Base-by-base conservation (phyloP, 495 filamentous ascomycete species). In the Neurospora sublineolata region DNA sequence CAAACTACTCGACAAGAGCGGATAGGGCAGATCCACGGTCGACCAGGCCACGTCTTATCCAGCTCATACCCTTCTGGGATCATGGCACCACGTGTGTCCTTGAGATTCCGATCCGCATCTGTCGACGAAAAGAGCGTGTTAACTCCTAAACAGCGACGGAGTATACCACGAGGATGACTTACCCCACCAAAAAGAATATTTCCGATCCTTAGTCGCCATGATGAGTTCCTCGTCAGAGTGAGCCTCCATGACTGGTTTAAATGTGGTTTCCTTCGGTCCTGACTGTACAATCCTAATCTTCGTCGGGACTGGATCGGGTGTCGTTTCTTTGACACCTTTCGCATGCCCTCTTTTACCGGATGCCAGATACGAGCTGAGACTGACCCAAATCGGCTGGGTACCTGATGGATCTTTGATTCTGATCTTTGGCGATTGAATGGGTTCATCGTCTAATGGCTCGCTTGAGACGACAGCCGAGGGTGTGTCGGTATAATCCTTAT, bases 51-150 rank as follows among this genome's bases (percentile, higher is more conserved):
- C 4, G 69, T 75, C 6, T 20, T 37, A 38, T 75, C 71, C 37
- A 76, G 27, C 23, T 67, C 36, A 68, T 79, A 79, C 6, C 79
- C 79, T 37, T 72, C 68, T 16, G 79, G 77, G 10, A 80, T 69
- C 16, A 80, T n/a, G 0, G 73, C 73, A 14, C 78, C 78, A 4
- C 2, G 23, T 6, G 67, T 58, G 4, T 67, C 18, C 2, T 9
- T 14, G 10, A 75, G 72, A 6, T 60, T 18, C 4, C 72, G 76
- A 4, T 70, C 70, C 2, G 64, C 52, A 52, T 72, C 70, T 72
- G 27, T 64, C 6, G 3, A 64, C 1, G 14, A 64, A 18, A 36
- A 18, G 5, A 36, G 6, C 2, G 14, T 4, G 52, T 64, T 36
- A 64, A 36, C 10, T 52, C 23, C 5, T 18, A 33, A 64, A 8